Conservation (phyloP, 306 rosid genomes). For the Cicer cuneatum region DNA sequence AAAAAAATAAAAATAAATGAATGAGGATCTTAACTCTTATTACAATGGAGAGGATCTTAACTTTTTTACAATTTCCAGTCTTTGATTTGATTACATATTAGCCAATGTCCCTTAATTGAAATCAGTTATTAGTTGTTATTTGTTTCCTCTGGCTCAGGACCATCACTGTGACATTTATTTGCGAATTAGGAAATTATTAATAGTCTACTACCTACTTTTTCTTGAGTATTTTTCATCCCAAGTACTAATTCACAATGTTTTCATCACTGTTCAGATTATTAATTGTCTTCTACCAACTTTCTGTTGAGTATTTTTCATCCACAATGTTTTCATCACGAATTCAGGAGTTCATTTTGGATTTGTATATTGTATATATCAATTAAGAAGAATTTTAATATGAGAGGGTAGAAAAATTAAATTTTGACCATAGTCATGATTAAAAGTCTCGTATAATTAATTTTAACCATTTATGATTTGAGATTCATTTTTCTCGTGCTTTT, state of each 20-base stretch:
- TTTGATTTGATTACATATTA: neutral
- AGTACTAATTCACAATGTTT: neutral
- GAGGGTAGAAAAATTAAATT: too few species aligned
- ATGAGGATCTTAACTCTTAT: too few species aligned
- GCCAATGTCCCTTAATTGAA: neutral
- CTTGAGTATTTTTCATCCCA: neutral
- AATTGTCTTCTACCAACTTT: neutral
- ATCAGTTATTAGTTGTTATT: neutral
- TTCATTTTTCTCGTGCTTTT: too few species aligned
- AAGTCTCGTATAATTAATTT: too few species aligned
- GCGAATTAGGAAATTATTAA: neutral
- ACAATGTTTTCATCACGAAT: constrained; percentile 2
- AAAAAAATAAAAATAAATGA: too few species aligned
- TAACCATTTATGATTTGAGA: too few species aligned
- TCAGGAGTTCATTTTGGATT: constrained; percentile 6
- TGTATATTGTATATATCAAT: too few species aligned
- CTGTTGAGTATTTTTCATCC: neutral
- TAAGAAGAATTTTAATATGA: too few species aligned
- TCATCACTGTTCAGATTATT: neutral
- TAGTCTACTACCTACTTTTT: neutral
- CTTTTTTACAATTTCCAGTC: neutral
- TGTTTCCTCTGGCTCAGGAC: neutral
- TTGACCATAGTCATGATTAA: too few species aligned
- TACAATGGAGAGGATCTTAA: neutral
- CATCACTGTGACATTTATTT: constrained; percentile 5